Conservation (phyloP, 1,284 basidiomycete genomes). For the Moesziomyces parantarcticus region DNA sequence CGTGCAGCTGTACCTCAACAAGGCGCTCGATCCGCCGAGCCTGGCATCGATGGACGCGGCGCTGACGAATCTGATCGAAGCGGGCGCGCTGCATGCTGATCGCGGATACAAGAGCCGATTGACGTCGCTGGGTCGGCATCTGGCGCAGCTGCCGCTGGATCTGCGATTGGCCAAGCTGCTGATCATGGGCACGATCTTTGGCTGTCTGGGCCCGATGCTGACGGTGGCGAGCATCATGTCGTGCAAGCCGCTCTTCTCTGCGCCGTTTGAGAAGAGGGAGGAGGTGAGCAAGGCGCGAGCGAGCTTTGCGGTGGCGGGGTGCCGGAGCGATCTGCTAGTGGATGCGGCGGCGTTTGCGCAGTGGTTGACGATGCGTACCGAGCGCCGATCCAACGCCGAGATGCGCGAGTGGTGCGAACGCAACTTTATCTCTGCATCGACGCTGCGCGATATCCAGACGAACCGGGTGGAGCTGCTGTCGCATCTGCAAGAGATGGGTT, state of each 20-base stretch:
- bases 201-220: slow-evolving; percentile 62
- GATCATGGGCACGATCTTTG: slow-evolving; percentile 64
- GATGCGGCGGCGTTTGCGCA: slow-evolving; percentile 82
- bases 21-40: slow-evolving; percentile 86
- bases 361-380: slow-evolving; percentile 73
- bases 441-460: slow-evolving; percentile 82
- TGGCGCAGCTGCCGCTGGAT: slow-evolving; percentile 85
- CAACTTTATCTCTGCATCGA: slow-evolving; percentile 83
- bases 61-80: slow-evolving; percentile 78
- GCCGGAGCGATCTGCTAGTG: slow-evolving; percentile 87
- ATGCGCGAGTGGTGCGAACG: slow-evolving; percentile 81
- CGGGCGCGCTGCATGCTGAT: slow-evolving; percentile 79
- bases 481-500: slow-evolving; percentile 79
- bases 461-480: slow-evolving; percentile 82
- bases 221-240: slow-evolving; percentile 79
- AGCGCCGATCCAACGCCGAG: slow-evolving; percentile 71
- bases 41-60: slow-evolving; percentile 82
- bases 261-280: slow-evolving; percentile 83
- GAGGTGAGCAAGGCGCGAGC: slow-evolving; percentile 74
- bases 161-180: slow-evolving; percentile 85
- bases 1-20: slow-evolving; percentile 77
- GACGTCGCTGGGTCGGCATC: slow-evolving; percentile 84
- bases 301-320: slow-evolving; percentile 71
- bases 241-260: slow-evolving; percentile 85
- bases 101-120: slow-evolving; percentile 72